Evolutionary conservation across 2,329 filamentous ascomycete species (phyloP), one percentile per base, ranked within the genome.

Genomic region (Apiospora rasikravindrae): DNA sequence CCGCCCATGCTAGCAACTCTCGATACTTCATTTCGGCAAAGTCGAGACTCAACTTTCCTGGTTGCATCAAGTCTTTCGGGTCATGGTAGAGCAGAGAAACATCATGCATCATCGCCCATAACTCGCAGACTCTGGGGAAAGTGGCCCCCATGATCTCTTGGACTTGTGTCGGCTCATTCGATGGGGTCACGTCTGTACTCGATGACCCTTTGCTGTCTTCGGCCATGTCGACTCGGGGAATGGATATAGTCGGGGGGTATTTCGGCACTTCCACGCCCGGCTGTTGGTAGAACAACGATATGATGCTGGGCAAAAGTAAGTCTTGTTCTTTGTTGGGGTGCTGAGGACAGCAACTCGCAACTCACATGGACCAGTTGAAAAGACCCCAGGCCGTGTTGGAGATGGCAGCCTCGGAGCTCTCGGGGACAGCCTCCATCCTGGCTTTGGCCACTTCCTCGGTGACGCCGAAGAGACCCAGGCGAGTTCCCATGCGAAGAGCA

Each of bases 321-420:
- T 40, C 22, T 2, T 33, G 57, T 19, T 4, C 16, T 44, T 44
- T 16, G 42, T 16, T 22, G 19, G 16, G 6, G 2, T 19, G 4
- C 2, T 64, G 42, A 26, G n/a, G 29, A 8, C 24, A 14, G 6
- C 40, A 26, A 10, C n/a, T 16, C 14, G 16, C 49, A 19, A 72
- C 82, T 76, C 71, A 83, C 83, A 80, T 76, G 70, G 79, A 80
- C 80, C 80, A 84, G 70, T 83, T 83, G 67, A 84, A 84, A 4
- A 76, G 71, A 0, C 80, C 79, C 80, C 80, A 81, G 0, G 80
- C 78, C 6, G 78, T 79, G 16, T 77, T 77, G 1, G 74, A 75
- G 44, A 69, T 51, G 8, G 69, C 57, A 44, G 37, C 71, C 42
- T 44, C 67, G 6, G 73, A 68, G 0, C 77, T 75, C 10, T 73